Conservation (phyloP, 495 filamentous ascomycete genomes). For the Daldinia decipiens region DNA sequence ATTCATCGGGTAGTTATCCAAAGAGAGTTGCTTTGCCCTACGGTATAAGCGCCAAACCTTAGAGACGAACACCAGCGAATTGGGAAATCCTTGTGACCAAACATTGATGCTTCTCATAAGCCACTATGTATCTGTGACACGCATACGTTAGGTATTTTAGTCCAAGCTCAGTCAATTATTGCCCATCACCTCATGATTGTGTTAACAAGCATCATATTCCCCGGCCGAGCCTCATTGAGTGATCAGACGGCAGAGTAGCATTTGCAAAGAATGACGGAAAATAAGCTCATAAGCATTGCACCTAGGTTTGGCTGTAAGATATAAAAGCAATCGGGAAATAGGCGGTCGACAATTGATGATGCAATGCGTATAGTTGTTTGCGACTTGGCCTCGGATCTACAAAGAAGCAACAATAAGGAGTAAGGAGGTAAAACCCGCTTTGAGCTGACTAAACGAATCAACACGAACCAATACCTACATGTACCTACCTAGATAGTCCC, state of each 20-base stretch:
- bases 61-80: slow-evolving; percentile 18
- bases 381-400: slow-evolving; percentile 30
- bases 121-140: slow-evolving; percentile 10
- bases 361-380: slow-evolving; percentile 39
- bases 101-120: slow-evolving; percentile 4
- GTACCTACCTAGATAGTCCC: no score
- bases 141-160: slow-evolving; percentile 18
- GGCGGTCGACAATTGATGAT: slow-evolving; percentile 37
- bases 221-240: slow-evolving; percentile 13
- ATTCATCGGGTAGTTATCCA: not conserved
- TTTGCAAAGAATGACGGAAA: slow-evolving; percentile 38
- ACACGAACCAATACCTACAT: not conserved
- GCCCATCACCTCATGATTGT: slow-evolving; percentile 37
- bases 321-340: slow-evolving; percentile 12
- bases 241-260: slow-evolving; percentile 15
- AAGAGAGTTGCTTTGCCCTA: slow-evolving; percentile 2
- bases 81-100: slow-evolving; percentile 36
- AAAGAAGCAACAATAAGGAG: slow-evolving; percentile 22
- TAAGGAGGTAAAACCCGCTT: slow-evolving; percentile 15
- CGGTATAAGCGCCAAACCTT: slow-evolving; percentile 27
- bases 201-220: slow-evolving; percentile 22
- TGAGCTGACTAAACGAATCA: slow-evolving; percentile 11
- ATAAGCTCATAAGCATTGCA: slow-evolving; percentile 32
- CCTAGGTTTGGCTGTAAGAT: not conserved
- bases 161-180: slow-evolving; percentile 14